Conservation (phyloP, 1,284 basidiomycete species). For the Microbotryum silenes-acaulis region DNA sequence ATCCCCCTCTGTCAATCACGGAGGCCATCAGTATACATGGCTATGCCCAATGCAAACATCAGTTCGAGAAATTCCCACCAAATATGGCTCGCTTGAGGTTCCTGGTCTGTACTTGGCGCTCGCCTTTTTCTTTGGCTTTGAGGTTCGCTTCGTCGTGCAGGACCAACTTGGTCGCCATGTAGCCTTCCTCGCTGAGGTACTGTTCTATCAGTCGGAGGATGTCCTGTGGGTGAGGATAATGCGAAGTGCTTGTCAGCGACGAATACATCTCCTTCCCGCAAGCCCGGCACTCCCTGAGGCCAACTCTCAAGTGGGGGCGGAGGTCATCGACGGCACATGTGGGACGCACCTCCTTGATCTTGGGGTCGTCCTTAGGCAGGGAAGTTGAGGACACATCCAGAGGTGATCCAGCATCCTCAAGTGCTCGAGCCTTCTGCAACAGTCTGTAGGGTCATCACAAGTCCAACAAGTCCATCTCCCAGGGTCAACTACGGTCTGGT, state of each 20-base stretch:
- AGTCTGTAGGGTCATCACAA: background rate
- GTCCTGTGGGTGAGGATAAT: conserved; percentile 31
- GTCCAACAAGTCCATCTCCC: background rate
- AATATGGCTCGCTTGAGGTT: conserved; percentile 44
- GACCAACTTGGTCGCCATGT: conserved; percentile 40
- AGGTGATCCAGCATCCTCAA: background rate
- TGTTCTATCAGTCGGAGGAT: conserved; percentile 43
- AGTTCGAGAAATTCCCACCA: conserved; percentile 26
- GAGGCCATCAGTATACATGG: background rate
- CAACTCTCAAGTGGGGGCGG: too few species aligned
- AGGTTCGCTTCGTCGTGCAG: conserved; percentile 43
- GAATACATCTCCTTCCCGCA: too few species aligned
- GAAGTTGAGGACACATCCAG: background rate
- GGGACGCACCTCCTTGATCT: conserved; percentile 4
- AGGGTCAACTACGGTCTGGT: background rate
- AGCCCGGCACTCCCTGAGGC: too few species aligned
- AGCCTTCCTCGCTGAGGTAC: conserved; percentile 43
- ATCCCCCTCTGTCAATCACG: conserved; percentile 42
- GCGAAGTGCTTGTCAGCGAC: background rate
- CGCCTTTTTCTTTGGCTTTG: conserved; percentile 37
- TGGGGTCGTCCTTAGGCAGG: background rate
- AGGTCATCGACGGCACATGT: background rate
- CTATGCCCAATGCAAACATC: background rate
- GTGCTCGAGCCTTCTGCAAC: background rate
- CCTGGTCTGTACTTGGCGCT: conserved; percentile 39